These are phyloP conservation scores for Tricholoma flavovirens DNA, from an alignment of 768 basidiomycete species.

Conservation along the genomic window DNA sequence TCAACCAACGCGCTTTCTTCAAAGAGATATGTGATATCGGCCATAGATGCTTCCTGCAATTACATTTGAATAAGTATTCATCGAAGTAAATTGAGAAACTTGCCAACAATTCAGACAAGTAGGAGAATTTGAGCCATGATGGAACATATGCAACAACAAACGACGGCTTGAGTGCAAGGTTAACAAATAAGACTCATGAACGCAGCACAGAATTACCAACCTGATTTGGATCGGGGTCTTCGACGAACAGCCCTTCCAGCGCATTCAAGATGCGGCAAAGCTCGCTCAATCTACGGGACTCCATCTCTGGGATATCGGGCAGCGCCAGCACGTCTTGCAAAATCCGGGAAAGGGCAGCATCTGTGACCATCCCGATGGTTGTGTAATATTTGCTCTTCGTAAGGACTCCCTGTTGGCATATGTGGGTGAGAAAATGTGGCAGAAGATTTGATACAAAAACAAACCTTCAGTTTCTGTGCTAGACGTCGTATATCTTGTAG, in stretches of 20 bases:
- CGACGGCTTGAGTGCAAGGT: slow-evolving; percentile 44
- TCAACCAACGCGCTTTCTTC: slow-evolving; percentile 88
- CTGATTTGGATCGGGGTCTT: slow-evolving; percentile 50
- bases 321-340: slow-evolving; percentile 70
- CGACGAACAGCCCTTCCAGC: slow-evolving; percentile 76
- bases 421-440: neutral
- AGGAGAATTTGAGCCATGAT: slow-evolving; percentile 92
- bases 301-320: slow-evolving; percentile 82
- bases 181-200: neutral
- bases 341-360: slow-evolving; percentile 61
- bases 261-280: slow-evolving; percentile 74
- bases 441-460: slow-evolving; percentile 9
- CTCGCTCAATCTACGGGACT: slow-evolving; percentile 79
- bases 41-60: slow-evolving; percentile 81
- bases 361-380: slow-evolving; percentile 65
- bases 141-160: slow-evolving; percentile 84
- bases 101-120: slow-evolving; percentile 87
- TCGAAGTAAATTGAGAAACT: slow-evolving; percentile 23
- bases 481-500: slow-evolving; percentile 58
- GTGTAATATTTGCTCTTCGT: slow-evolving; percentile 67
- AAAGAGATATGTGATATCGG: slow-evolving; percentile 87
- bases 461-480: slow-evolving; percentile 70
- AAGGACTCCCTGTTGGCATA: slow-evolving; percentile 48
- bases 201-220: slow-evolving; percentile 28
- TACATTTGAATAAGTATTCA: neutral